Conservation (phyloP, 345 rosid genomes). For the Eucalyptus pauciflora region DNA sequence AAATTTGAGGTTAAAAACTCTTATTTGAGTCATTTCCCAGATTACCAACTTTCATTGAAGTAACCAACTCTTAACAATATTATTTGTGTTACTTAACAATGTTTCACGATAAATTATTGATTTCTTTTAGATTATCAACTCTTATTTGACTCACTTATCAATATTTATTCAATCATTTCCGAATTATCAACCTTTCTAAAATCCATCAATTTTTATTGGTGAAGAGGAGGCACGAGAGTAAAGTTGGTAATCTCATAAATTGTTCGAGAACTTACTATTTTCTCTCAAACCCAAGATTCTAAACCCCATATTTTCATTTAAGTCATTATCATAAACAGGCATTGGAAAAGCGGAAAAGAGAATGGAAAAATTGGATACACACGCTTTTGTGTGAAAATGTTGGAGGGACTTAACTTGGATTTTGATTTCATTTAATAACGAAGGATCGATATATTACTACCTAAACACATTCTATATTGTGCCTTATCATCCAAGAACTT, state of each 20-base stretch:
- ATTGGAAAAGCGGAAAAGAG: neutral
- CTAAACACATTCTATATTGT: neutral
- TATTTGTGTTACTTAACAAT: neutral
- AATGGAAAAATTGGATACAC: neutral
- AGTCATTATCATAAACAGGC: neutral
- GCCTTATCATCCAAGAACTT: neutral
- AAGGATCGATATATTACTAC: neutral
- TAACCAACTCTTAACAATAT: neutral
- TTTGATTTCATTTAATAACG: neutral
- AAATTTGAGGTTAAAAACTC: neutral
- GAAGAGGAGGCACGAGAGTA: neutral
- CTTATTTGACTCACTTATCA: neutral
- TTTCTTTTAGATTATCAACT: neutral
- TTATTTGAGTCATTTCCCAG: neutral
- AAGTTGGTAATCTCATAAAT: neutral
- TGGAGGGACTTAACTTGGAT: neutral
- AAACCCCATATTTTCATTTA: neutral
- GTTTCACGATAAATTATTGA: neutral
- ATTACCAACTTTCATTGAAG: neutral
- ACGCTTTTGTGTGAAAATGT: neutral
- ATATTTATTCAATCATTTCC: neutral
- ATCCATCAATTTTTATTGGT: neutral
- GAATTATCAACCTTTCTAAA: neutral
- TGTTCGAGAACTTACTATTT: neutral
- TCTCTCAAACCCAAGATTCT: neutral